Conservation (phyloP, 169 alveolate species). For the Ichthyophthirius multifiliis region DNA sequence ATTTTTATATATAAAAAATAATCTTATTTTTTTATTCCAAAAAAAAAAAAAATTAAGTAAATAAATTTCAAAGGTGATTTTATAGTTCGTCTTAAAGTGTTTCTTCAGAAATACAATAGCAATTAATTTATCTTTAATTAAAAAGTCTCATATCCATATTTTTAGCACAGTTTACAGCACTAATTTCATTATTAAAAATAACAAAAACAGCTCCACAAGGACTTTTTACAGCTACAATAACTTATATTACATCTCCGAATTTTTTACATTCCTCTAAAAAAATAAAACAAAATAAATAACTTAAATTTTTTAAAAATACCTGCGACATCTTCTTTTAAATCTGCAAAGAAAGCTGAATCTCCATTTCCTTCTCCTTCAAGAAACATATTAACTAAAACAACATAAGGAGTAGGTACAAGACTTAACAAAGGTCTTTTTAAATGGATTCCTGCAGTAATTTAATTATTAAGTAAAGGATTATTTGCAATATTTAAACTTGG, state of each 20-base stretch:
- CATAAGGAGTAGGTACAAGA: conserved; percentile 7
- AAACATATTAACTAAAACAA: conserved; percentile 51
- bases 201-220: conserved; percentile 9
- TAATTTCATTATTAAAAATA: conserved; percentile 12
- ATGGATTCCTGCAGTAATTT: not conserved
- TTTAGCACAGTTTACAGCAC: conserved; percentile 32
- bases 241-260: conserved; percentile 15
- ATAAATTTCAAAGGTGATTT: not conserved
- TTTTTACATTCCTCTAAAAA: conserved; percentile 52
- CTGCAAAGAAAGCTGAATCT: conserved; percentile 52
- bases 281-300: conserved; percentile 32
- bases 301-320: conserved; percentile 36
- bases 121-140: conserved; percentile 41
- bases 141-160: conserved; percentile 27
- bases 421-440: conserved; percentile 9
- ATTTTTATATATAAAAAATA: no score
- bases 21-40: no score
- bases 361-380: conserved; percentile 21
- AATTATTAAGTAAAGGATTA: not conserved
- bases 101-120: conserved; percentile 45
- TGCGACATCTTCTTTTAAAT: conserved; percentile 49
- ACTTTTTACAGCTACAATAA: not conserved
- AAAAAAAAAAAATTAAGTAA: no score
- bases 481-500: not conserved
- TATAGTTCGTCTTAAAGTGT: conserved; percentile 38